Percentiles rank a stretch among this genome's conserved stretches.
phyloP scores from a whole-genome alignment of 352 stramenopile species.

The Nothophytophthora sp. region DNA sequence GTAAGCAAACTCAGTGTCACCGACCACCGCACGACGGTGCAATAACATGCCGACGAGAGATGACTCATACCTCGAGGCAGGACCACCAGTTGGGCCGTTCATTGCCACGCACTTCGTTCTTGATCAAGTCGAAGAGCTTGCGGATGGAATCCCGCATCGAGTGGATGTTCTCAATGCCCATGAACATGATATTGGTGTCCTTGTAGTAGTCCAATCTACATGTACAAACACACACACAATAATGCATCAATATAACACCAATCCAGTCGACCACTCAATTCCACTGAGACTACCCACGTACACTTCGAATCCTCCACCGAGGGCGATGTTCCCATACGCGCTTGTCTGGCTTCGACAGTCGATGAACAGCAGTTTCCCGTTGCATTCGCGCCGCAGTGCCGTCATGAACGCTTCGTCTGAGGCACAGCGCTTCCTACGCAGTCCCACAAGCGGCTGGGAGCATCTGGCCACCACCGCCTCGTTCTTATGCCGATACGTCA shows the following conservation, averaged over 20 bases:
- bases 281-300: slow-evolving; percentile 26
- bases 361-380: slow-evolving; percentile 70
- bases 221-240: slow-evolving; percentile 15
- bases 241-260: slow-evolving; percentile 21
- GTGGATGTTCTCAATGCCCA: slow-evolving; percentile 94
- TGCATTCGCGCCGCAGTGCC: slow-evolving; percentile 56
- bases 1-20: slow-evolving; percentile 4
- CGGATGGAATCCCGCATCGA: slow-evolving; percentile 88
- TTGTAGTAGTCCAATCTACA: slow-evolving; percentile 77
- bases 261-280: background rate
- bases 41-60: background rate
- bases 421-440: slow-evolving; percentile 91
- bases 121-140: slow-evolving; percentile 84
- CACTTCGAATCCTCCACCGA: slow-evolving; percentile 87
- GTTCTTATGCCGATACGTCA: slow-evolving; percentile 92
- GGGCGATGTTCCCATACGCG: slow-evolving; percentile 79
- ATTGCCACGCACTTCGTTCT: slow-evolving; percentile 80
- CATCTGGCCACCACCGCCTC: slow-evolving; percentile 93
- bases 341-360: slow-evolving; percentile 88
- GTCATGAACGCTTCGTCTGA: slow-evolving; percentile 90
- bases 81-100: slow-evolving; percentile 83
- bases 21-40: background rate
- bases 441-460: slow-evolving; percentile 94
- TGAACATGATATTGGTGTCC: slow-evolving; percentile 76
- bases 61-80: slow-evolving; percentile 58